Evolutionary conservation across 2,329 filamentous ascomycete species (phyloP).

Genomic region (Aspergillus udagawae): DNA sequence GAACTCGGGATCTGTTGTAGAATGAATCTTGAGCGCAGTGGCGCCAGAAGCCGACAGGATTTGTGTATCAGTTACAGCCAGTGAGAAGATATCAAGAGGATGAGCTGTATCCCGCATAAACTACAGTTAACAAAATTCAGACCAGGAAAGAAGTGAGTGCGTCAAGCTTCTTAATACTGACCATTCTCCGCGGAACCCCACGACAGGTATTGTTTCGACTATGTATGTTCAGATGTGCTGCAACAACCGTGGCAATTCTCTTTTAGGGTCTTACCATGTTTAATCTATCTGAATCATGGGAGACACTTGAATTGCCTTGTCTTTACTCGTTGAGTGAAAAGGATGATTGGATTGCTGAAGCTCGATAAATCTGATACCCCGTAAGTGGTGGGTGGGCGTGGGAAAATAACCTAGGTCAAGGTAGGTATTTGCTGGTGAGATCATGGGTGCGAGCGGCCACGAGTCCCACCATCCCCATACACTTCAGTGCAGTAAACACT

Average conservation of each 20-base stretch:
- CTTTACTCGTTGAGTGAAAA: not conserved
- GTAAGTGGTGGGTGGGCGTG: not conserved
- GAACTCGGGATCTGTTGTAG: constrained; percentile 66
- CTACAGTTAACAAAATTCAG: constrained; percentile 23
- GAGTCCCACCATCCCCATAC: not conserved
- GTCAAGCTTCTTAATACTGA: constrained; percentile 36
- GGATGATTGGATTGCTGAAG: not conserved
- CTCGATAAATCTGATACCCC: not conserved
- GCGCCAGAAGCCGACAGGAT: constrained; percentile 83
- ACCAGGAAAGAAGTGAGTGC: not conserved
- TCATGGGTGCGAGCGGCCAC: constrained; percentile 1
- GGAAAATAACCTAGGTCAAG: constrained; percentile 3
- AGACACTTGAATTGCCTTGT: not conserved
- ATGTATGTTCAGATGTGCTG: constrained; percentile 5
- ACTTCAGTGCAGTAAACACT: not conserved
- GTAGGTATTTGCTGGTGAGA: constrained; percentile 6
- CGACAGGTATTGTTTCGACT: constrained; percentile 99
- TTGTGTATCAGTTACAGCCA: constrained; percentile 69
- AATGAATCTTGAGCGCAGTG: constrained; percentile 75
- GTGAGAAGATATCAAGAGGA: constrained; percentile 75
- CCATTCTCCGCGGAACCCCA: constrained; percentile 86
- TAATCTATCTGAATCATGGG: constrained; percentile 1
- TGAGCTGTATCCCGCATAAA: constrained; percentile 56
- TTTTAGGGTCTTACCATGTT: constrained; percentile 19
- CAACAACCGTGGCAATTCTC: not conserved